Percentiles rank a stretch among this genome's conserved stretches.
phyloP scores from a whole-genome alignment of 257 asterid genomes.

The Solanum medicagineum region DNA sequence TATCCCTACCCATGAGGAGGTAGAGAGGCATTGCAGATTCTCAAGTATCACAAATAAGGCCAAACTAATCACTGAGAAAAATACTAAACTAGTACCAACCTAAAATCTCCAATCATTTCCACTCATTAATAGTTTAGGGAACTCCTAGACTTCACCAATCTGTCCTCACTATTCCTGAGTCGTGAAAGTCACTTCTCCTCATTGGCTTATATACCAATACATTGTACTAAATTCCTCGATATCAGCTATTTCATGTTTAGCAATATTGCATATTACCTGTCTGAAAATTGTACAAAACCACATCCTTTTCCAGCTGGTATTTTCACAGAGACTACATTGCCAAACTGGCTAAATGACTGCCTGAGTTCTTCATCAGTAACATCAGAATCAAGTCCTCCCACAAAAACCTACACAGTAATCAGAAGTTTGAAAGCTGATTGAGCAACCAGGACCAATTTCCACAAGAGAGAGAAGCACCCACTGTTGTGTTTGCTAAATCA shows the following conservation, averaged over 20 bases:
- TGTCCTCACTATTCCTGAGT: not conserved
- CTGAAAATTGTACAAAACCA: constrained; percentile 80
- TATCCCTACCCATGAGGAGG: not conserved
- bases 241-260: not conserved
- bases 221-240: not conserved
- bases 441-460: not conserved
- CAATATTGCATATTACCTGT: constrained; percentile 32
- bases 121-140: not conserved
- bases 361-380: constrained; percentile 82
- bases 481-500: constrained; percentile 81
- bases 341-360: constrained; percentile 63
- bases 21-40: not conserved
- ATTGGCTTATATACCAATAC: not conserved
- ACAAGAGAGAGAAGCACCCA: constrained; percentile 31
- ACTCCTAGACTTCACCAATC: not conserved
- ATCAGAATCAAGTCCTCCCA: constrained; percentile 74
- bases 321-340: constrained; percentile 82
- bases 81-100: not conserved
- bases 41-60: not conserved
- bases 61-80: not conserved
- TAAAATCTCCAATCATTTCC: not conserved
- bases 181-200: not conserved
- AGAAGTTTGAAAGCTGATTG: not conserved
- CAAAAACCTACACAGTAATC: constrained; percentile 22
- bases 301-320: constrained; percentile 96